Evolutionary conservation across 2,329 filamentous ascomycete species (phyloP).

Genomic region (Trichoderma citrinoviride): DNA sequence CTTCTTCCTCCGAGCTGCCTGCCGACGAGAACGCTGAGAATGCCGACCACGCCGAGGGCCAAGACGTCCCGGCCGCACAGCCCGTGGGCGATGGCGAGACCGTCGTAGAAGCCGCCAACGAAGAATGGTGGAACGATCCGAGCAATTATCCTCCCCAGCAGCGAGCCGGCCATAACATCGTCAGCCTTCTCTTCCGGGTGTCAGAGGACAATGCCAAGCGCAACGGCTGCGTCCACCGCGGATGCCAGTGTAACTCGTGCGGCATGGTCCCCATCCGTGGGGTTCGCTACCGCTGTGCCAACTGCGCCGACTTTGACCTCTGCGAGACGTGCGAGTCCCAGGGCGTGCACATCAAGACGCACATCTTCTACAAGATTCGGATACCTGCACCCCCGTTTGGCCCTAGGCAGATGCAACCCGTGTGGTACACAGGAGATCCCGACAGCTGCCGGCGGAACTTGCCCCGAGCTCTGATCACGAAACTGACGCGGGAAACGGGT

Average conservation of each 20-base stretch:
- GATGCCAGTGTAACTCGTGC: slow-evolving; percentile 89
- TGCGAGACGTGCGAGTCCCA: slow-evolving; percentile 89
- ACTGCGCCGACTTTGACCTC: slow-evolving; percentile 93
- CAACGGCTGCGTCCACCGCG: slow-evolving; percentile 87
- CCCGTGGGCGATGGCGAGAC: slow-evolving; percentile 40
- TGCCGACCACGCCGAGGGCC: slow-evolving; percentile 23
- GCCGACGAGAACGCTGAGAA: slow-evolving; percentile 45
- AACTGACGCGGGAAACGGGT: slow-evolving; percentile 67
- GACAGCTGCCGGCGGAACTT: slow-evolving; percentile 66
- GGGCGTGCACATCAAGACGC: slow-evolving; percentile 77
- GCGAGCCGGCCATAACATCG: slow-evolving; percentile 71
- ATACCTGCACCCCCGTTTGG: slow-evolving; percentile 85
- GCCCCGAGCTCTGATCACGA: slow-evolving; percentile 64
- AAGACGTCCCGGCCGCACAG: slow-evolving; percentile 30
- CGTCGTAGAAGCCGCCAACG: slow-evolving; percentile 42
- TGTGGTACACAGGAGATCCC: slow-evolving; percentile 88
- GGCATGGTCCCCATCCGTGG: slow-evolving; percentile 85
- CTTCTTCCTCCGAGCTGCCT: slow-evolving; percentile 41
- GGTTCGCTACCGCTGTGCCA: slow-evolving; percentile 89
- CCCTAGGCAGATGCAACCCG: slow-evolving; percentile 73
- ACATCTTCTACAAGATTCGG: slow-evolving; percentile 94
- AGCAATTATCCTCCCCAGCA: slow-evolving; percentile 41
- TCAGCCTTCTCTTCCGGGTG: slow-evolving; percentile 84
- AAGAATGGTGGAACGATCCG: slow-evolving; percentile 54
- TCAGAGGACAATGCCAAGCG: slow-evolving; percentile 87